phyloP scores from a whole-genome alignment of 768 basidiomycete genomes.

The Phaffia australis region DNA sequence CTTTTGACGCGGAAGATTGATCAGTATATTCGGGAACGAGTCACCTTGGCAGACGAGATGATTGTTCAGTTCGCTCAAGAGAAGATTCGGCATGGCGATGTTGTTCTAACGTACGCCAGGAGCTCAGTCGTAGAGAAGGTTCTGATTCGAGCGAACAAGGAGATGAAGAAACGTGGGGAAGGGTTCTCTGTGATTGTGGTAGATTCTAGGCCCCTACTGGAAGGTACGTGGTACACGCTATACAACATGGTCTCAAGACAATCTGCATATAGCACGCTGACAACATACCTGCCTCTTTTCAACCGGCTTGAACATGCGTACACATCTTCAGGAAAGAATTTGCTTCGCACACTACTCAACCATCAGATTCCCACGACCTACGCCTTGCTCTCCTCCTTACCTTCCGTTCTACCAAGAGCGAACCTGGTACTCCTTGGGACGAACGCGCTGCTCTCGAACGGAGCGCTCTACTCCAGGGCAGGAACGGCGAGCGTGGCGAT shows the following conservation, averaged over 20 bases:
- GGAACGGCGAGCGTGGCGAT: constrained; percentile 94
- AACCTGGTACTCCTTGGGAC: constrained; percentile 82
- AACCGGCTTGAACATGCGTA: too few relatives aligned
- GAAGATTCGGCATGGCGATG: constrained; percentile 90
- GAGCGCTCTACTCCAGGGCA: constrained; percentile 82
- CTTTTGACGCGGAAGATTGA: constrained; percentile 73
- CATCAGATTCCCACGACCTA: constrained; percentile 77
- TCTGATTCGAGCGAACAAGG: constrained; percentile 60
- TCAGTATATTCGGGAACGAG: constrained; percentile 84
- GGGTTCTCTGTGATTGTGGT: constrained; percentile 80
- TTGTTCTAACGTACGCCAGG: constrained; percentile 84
- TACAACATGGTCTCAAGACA: too few relatives aligned
- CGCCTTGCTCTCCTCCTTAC: constrained; percentile 65
- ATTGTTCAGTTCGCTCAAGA: constrained; percentile 78
- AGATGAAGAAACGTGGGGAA: constrained; percentile 46
- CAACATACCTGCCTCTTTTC: background rate
- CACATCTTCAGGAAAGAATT: constrained; percentile 53
- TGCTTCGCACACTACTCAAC: constrained; percentile 58
- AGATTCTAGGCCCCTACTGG: constrained; percentile 86
- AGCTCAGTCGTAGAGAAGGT: constrained; percentile 92
- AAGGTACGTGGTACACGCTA: constrained; percentile 46
- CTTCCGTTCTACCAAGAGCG: constrained; percentile 54
- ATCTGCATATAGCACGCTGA: background rate
- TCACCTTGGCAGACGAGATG: constrained; percentile 83
- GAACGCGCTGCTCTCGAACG: constrained; percentile 88